A percentile compares a stretch with the other conserved stretches of the same genome.
Conservation (phyloP, 2,329 filamentous ascomycete species). For the Cadophora gregata region DNA sequence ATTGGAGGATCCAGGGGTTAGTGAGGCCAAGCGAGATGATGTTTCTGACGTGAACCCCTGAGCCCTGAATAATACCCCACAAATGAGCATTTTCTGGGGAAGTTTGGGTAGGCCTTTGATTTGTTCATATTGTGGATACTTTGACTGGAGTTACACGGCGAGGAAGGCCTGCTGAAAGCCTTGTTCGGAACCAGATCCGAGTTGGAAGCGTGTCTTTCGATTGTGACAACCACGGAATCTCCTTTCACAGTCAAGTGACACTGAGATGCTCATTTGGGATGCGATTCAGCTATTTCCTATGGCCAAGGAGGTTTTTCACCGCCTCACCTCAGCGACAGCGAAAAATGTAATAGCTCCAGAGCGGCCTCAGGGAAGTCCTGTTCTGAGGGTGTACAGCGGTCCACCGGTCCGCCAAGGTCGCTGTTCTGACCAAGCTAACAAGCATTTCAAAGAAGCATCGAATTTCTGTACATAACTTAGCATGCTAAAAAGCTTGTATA, state of each 20-base stretch:
- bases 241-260: neutral
- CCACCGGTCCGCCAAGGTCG: slow-evolving; percentile 6
- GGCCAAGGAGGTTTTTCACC: too few relatives aligned
- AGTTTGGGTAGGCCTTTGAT: neutral
- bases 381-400: neutral
- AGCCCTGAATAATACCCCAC: slow-evolving; percentile 2
- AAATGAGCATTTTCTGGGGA: neutral
- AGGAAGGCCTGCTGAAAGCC: neutral
- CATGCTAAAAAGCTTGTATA: neutral
- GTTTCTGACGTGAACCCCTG: neutral
- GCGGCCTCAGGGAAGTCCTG: neutral
- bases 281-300: too few relatives aligned
- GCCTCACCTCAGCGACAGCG: too few relatives aligned
- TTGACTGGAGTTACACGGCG: neutral
- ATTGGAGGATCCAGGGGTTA: slow-evolving; percentile 9
- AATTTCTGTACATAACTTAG: neutral
- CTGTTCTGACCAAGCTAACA: neutral
- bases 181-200: slow-evolving; percentile 1
- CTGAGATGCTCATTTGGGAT: neutral
- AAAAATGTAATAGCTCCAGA: neutral
- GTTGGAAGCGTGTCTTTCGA: neutral
- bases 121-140: neutral
- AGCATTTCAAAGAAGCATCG: neutral
- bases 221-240: neutral
- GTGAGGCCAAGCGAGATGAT: neutral